Percentiles rank a stretch among this genome's conserved stretches.
Conservation (phyloP, 208 protist species). For the Leishmania tarentolae region DNA sequence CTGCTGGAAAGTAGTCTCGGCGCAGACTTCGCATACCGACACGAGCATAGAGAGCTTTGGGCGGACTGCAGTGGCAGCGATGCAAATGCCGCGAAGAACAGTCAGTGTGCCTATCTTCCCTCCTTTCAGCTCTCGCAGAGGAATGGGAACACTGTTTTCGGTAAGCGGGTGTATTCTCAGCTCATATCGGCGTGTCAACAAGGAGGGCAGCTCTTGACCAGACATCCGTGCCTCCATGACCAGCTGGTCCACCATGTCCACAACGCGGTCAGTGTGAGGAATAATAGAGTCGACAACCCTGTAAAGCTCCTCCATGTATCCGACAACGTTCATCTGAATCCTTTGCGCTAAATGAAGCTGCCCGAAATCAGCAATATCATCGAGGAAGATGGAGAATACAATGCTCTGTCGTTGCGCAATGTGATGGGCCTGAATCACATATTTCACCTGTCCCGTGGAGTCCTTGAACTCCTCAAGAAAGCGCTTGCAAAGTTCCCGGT, state of each 20-base stretch:
- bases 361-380: conserved; percentile 72
- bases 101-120: conserved; percentile 78
- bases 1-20: conserved; percentile 89
- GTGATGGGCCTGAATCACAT: conserved; percentile 44
- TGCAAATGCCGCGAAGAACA: conserved; percentile 86
- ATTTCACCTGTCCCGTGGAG: conserved; percentile 52
- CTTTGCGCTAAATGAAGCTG: conserved; percentile 76
- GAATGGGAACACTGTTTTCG: conserved; percentile 43
- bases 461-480: conserved; percentile 75
- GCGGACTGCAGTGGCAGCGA: conserved; percentile 85
- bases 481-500: conserved; percentile 69
- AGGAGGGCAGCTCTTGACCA: conserved; percentile 62
- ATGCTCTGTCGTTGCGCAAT: conserved; percentile 46
- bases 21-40: conserved; percentile 90
- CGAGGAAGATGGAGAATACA: conserved; percentile 58
- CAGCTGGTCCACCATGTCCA: conserved; percentile 80
- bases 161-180: conserved; percentile 64
- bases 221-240: conserved; percentile 59
- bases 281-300: conserved; percentile 75
- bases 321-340: conserved; percentile 88
- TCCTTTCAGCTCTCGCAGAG: conserved; percentile 74
- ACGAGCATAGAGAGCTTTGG: conserved; percentile 84
- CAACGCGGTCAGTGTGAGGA: conserved; percentile 39
- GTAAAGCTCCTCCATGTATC: conserved; percentile 83
- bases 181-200: conserved; percentile 79